phyloP scores from a whole-genome alignment of 2,329 filamentous ascomycete genomes.

The Kalaharituber pfeilii region DNA sequence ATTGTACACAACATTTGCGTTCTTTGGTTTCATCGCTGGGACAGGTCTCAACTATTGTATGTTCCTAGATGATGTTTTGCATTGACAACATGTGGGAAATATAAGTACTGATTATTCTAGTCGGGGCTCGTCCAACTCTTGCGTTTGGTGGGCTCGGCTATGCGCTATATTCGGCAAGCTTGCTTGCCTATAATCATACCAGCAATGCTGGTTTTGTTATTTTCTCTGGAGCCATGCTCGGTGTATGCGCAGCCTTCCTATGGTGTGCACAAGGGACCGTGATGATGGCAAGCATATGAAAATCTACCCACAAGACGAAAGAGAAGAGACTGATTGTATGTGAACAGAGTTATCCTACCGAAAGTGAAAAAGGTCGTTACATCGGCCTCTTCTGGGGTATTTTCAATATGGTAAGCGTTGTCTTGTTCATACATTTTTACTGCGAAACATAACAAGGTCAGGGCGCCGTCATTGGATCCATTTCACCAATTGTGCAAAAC shows the following conservation, averaged over 20 bases:
- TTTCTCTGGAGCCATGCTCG: constrained; percentile 34
- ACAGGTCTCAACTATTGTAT: constrained; percentile 51
- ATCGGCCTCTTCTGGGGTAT: constrained; percentile 23
- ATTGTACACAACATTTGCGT: constrained; percentile 36
- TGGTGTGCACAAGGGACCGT: constrained; percentile 37
- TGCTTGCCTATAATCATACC: constrained; percentile 36
- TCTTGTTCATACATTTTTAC: neutral
- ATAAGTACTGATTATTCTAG: constrained; percentile 18
- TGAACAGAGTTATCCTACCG: constrained; percentile 21
- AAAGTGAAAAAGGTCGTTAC: constrained; percentile 23
- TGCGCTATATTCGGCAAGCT: constrained; percentile 34
- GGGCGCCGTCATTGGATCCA: constrained; percentile 19
- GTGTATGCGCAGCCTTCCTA: constrained; percentile 33
- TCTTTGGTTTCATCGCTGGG: constrained; percentile 52
- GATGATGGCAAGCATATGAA: constrained; percentile 27
- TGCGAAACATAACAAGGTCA: neutral
- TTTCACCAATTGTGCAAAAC: constrained; percentile 16
- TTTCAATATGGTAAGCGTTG: constrained; percentile 19
- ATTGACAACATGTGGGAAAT: neutral
- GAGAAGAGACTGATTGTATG: constrained; percentile 1
- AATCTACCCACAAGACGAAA: neutral
- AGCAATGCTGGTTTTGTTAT: constrained; percentile 33
- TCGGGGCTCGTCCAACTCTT: constrained; percentile 52
- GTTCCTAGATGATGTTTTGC: neutral
- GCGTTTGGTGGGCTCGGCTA: constrained; percentile 61